Conservation (phyloP, 2,329 filamentous ascomycete species). For the Hypoxylon sp. region DNA sequence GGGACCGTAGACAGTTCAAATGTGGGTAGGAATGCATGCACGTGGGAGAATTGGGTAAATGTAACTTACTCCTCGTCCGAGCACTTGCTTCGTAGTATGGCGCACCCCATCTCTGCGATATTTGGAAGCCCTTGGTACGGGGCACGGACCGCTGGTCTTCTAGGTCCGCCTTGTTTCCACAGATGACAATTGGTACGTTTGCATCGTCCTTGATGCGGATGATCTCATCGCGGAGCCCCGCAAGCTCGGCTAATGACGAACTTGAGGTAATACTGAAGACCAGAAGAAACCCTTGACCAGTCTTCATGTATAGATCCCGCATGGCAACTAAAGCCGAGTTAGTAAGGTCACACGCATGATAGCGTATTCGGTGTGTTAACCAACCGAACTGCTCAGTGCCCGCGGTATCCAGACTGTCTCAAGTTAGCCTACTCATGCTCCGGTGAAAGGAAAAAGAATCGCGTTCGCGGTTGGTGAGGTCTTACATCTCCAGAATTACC, state of each 20-base stretch:
- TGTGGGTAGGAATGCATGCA: constrained; percentile 22
- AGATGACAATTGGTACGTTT: constrained; percentile 87
- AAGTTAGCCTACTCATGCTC: constrained; percentile 49
- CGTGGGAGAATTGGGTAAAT: constrained; percentile 19
- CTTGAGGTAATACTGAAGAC: constrained; percentile 92
- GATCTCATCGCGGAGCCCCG: constrained; percentile 88
- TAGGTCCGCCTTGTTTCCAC: constrained; percentile 92
- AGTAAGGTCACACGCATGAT: constrained; percentile 39
- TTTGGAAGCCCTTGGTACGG: constrained; percentile 82
- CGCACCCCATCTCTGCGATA: constrained; percentile 89
- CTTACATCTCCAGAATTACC: constrained; percentile 90
- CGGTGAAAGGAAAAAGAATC: constrained; percentile 46
- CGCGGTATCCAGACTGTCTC: constrained; percentile 82
- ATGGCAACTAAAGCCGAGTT: constrained; percentile 66
- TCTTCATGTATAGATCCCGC: constrained; percentile 93
- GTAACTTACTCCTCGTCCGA: constrained; percentile 75
- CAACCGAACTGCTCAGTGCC: constrained; percentile 94
- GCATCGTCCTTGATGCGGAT: constrained; percentile 92
- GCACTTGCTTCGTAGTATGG: constrained; percentile 95
- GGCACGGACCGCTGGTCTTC: constrained; percentile 87
- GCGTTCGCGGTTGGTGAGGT: constrained; percentile 42
- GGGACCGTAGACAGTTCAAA: constrained; percentile 3
- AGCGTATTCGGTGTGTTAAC: constrained; percentile 55
- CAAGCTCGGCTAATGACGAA: constrained; percentile 86
- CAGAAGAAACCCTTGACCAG: constrained; percentile 90